A percentile compares a stretch with the other conserved stretches of the same genome.
phyloP scores from a whole-genome alignment of 306 rosid species.

The Fagus sylvatica region DNA sequence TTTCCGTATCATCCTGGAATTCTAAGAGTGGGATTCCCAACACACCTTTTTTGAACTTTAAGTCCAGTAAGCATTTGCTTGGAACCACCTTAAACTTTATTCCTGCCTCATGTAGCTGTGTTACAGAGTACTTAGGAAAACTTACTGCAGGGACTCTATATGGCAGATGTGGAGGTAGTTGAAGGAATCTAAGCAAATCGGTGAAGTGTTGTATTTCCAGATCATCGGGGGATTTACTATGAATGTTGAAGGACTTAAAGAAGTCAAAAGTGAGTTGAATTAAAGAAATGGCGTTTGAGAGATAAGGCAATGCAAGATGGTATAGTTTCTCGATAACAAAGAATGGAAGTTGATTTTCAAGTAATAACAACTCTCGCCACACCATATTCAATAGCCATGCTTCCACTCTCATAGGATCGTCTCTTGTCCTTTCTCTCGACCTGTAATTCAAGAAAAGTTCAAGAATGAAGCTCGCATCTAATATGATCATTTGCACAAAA shows the following conservation, averaged over 20 bases:
- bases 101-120: background rate
- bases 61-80: background rate
- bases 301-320: background rate
- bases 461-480: background rate
- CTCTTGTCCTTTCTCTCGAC: background rate
- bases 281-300: background rate
- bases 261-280: background rate
- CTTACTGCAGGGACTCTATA: rapidly evolving
- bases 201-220: background rate
- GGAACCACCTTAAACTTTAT: background rate
- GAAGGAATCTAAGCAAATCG: background rate
- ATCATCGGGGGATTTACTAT: background rate
- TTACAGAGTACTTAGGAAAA: background rate
- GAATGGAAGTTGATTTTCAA: background rate
- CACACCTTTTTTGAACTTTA: background rate
- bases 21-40: background rate
- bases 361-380: background rate
- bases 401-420: background rate
- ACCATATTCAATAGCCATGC: background rate
- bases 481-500: background rate
- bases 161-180: background rate
- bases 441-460: background rate
- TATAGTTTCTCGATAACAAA: background rate
- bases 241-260: background rate
- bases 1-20: no score